Percentiles rank a stretch among this genome's conserved stretches.
phyloP scores from a whole-genome alignment of 305 asterid genomes.

The Fraxinus ornus region DNA sequence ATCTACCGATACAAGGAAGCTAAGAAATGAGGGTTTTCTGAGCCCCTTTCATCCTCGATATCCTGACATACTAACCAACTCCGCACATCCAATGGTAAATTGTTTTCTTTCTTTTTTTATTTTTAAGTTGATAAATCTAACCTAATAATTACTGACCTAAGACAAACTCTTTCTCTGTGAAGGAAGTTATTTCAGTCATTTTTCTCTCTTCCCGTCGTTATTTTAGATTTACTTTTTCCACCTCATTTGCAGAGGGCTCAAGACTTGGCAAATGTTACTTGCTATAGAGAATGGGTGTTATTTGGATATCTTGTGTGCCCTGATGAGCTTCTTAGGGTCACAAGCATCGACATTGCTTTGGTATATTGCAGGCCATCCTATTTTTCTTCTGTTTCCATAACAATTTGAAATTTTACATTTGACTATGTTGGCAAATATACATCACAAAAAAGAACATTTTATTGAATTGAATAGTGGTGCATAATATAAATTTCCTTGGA shows the following conservation, averaged over 20 bases:
- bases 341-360: conserved; percentile 97
- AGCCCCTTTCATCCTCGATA: conserved; percentile 99
- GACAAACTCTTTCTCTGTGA: conserved; percentile 15
- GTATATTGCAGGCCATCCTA: conserved; percentile 41
- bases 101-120: not conserved
- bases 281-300: conserved; percentile 94
- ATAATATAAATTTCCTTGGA: conserved; percentile 15
- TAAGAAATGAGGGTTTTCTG: conserved; percentile 88
- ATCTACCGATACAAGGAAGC: conserved; percentile 93
- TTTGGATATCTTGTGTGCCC: conserved; percentile 99
- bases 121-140: not conserved
- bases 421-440: not conserved
- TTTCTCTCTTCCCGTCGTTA: conserved; percentile 18
- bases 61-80: conserved; percentile 97
- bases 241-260: conserved; percentile 83
- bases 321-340: conserved; percentile 96
- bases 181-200: conserved; percentile 19
- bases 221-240: conserved; percentile 1
- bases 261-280: conserved; percentile 88
- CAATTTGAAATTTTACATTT: conserved; percentile 15
- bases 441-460: not conserved
- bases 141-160: conserved; percentile 11
- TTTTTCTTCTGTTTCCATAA: conserved; percentile 23
- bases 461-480: conserved; percentile 5
- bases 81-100: conserved; percentile 97